These are phyloP conservation scores for Paraglomus occultum DNA, from an alignment of 192 early-diverging fungal genomes.

Conservation along the genomic window DNA sequence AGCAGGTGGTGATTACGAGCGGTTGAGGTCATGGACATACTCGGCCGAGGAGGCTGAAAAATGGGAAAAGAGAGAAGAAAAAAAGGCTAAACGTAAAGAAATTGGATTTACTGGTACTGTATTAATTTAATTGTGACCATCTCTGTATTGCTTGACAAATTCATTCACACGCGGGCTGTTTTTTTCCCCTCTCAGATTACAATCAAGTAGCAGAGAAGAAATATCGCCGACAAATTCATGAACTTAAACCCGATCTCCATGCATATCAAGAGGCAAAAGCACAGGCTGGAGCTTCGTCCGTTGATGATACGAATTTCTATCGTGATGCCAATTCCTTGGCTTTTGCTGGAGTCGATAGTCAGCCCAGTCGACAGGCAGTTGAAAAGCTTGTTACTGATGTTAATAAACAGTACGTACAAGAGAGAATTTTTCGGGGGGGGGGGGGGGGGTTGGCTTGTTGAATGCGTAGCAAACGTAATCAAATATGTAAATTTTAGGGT, in stretches of 20 bases:
- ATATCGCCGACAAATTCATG: conserved; percentile 75
- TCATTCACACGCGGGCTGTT: conserved; percentile 15
- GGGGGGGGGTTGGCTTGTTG: background rate
- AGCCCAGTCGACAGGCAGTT: conserved; percentile 63
- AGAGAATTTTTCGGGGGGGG: no score
- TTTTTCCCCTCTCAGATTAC: conserved; percentile 54
- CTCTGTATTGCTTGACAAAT: background rate
- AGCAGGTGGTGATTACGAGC: conserved; percentile 79
- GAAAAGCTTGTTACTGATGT: conserved; percentile 70
- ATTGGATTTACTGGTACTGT: conserved; percentile 75
- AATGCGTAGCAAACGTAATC: background rate
- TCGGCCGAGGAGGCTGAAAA: conserved; percentile 82
- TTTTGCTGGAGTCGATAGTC: conserved; percentile 54
- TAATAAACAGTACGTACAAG: conserved; percentile 65
- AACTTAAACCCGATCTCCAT: conserved; percentile 81
- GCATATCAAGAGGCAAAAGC: conserved; percentile 71
- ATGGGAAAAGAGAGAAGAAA: conserved; percentile 80
- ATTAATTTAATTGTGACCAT: background rate
- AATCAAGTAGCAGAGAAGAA: conserved; percentile 84
- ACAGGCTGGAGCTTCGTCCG: conserved; percentile 26
- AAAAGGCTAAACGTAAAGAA: conserved; percentile 63
- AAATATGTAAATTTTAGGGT: conserved; percentile 42
- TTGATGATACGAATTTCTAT: conserved; percentile 52
- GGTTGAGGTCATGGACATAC: conserved; percentile 78
- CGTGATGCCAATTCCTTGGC: conserved; percentile 67